phyloP scores from a whole-genome alignment of 2,329 filamentous ascomycete genomes.

The Elsinoe arachidis region DNA sequence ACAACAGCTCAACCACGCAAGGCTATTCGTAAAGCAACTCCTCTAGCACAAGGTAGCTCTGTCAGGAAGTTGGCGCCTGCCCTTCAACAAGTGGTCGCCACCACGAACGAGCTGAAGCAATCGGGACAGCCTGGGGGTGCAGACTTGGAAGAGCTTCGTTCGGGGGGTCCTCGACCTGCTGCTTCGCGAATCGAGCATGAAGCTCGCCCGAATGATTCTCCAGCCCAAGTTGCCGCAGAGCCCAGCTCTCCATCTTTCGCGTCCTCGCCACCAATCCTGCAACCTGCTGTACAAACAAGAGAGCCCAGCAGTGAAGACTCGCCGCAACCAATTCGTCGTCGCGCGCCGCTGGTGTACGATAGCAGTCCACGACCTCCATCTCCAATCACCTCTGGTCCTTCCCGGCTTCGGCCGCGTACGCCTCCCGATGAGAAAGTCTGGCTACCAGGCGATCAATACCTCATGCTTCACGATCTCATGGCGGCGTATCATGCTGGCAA shows the following conservation, averaged over 20 bases:
- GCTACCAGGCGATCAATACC: constrained; percentile 15
- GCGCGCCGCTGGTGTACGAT: neutral
- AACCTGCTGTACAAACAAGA: neutral
- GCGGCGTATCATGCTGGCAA: neutral
- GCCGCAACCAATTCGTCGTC: neutral
- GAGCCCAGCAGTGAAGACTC: neutral
- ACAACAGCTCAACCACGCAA: neutral
- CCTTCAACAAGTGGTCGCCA: too few relatives aligned
- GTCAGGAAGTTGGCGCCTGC: too few relatives aligned
- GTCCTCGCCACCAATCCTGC: neutral
- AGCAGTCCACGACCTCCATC: neutral
- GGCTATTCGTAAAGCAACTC: neutral
- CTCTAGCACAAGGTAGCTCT: neutral
- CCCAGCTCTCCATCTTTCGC: neutral
- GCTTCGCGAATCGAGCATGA: neutral
- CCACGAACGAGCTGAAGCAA: too few relatives aligned
- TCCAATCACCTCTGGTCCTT: neutral
- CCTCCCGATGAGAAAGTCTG: constrained; percentile 8
- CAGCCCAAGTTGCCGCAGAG: neutral
- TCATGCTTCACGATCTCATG: constrained; percentile 14
- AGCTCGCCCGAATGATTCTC: neutral
- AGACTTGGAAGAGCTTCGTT: too few relatives aligned
- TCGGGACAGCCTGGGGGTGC: too few relatives aligned
- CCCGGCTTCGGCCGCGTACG: neutral
- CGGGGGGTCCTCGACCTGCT: neutral